These are phyloP conservation scores for Saturnispora mendoncae DNA, from an alignment of 805 yeast species.

Conservation along the genomic window DNA sequence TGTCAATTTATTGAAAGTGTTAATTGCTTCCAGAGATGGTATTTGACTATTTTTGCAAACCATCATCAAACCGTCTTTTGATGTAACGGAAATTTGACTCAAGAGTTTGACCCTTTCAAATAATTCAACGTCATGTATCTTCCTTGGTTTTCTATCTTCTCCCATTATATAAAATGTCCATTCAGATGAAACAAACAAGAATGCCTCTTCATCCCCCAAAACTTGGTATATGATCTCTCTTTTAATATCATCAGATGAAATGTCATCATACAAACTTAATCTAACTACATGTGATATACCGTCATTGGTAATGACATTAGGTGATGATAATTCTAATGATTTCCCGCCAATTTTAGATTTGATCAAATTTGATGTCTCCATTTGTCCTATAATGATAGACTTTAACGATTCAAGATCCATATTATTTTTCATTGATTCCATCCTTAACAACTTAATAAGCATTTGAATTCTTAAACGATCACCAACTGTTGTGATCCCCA, in stretches of 20 bases:
- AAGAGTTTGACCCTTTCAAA: neutral
- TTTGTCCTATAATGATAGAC: slow-evolving; percentile 15
- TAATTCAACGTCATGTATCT: slow-evolving; percentile 4
- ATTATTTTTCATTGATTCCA: slow-evolving; percentile 22
- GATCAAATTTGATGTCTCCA: slow-evolving; percentile 14
- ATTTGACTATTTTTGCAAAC: slow-evolving; percentile 54
- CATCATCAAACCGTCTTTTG: slow-evolving; percentile 30
- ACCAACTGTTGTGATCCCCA: slow-evolving; percentile 73
- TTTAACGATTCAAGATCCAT: slow-evolving; percentile 18
- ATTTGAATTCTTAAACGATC: slow-evolving; percentile 67
- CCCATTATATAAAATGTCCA: slow-evolving; percentile 8
- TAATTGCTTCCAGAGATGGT: slow-evolving; percentile 56
- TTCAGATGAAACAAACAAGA: slow-evolving; percentile 2
- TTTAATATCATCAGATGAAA: slow-evolving; percentile 2
- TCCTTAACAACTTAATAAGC: slow-evolving; percentile 41
- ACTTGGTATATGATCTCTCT: slow-evolving; percentile 4
- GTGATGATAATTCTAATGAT: neutral
- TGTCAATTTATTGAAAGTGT: slow-evolving; percentile 36
- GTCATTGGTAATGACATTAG: slow-evolving; percentile 1
- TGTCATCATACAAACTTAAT: neutral
- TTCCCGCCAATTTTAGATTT: slow-evolving; percentile 11
- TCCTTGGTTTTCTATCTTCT: slow-evolving; percentile 1
- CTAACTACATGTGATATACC: slow-evolving; percentile 6
- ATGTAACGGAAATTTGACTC: neutral
- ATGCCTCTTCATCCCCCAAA: neutral